Evolutionary conservation across 768 basidiomycete species (phyloP).

Genomic region (Cystobasidium onofrii): DNA sequence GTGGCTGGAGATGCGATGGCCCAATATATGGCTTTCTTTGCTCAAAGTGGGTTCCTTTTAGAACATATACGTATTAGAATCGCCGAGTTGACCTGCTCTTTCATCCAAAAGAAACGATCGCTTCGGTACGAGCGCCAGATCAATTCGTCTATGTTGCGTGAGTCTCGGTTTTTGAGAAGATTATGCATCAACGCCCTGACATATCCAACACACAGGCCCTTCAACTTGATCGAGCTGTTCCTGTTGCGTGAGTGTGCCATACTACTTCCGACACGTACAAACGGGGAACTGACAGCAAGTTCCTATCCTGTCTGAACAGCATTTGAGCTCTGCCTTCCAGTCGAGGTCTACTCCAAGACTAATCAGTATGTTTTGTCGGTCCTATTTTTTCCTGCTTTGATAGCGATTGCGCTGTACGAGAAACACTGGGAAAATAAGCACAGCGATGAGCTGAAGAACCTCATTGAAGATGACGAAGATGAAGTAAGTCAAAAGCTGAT

Average conservation of each 20-base stretch:
- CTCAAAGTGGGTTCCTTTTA: conserved; percentile 42
- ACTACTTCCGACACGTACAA: no score
- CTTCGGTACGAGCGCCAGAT: conserved; percentile 40
- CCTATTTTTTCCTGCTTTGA: conserved; percentile 45
- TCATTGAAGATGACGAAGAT: conserved; percentile 8
- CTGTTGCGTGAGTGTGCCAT: conserved; percentile 23
- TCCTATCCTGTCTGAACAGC: no score
- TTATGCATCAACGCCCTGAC: no score
- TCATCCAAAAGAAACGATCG: conserved; percentile 45
- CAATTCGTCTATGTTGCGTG: conserved; percentile 46
- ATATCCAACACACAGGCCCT: background rate
- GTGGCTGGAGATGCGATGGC: conserved; percentile 45
- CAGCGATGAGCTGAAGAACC: background rate
- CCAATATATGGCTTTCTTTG: conserved; percentile 47
- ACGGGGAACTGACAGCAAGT: no score
- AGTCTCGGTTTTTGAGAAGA: background rate
- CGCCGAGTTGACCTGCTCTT: no score
- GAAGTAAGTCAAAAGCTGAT: background rate
- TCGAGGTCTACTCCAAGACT: conserved; percentile 43
- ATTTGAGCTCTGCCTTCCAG: conserved; percentile 44
- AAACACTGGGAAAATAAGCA: conserved; percentile 39
- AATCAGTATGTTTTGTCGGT: conserved; percentile 46
- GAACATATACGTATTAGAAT: no score
- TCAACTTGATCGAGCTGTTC: conserved; percentile 35
- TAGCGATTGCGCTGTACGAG: conserved; percentile 47